Evolutionary conservation across 768 basidiomycete species (phyloP), one percentile per base, ranked within the genome.

Genomic region (Tricholoma matsutake): DNA sequence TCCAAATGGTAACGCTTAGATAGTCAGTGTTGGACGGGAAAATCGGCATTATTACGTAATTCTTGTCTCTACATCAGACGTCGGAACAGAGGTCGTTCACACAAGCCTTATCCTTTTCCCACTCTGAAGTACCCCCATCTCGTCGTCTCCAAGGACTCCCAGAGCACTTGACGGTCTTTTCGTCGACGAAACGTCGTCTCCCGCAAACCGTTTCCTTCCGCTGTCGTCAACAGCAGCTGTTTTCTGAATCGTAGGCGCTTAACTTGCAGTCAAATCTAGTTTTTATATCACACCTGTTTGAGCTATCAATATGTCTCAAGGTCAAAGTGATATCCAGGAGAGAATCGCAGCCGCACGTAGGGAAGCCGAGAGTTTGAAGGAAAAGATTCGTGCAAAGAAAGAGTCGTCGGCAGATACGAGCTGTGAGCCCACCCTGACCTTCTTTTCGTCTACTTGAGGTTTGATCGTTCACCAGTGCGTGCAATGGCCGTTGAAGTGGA

Each of bases 401-500:
- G 97, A 98, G 75, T 93, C 95, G 61, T 93, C 95, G 54, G 95
- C 93, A n/a, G 96, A 99, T 77, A 97, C 96, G 16, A 96, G 92
- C 71, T 79, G 96, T 99, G 72, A 78, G 95, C 88, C 31, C 29
- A 60, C 47, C 39, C 63, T 6, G 4, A 25, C 57, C 52, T 51
- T 41, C 57, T 35, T 54, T 54, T 56, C 56, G 29, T 31, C 32
- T 54, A 51, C 41, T 32, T 32, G 32, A 25, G 31, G 57, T 49
- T 65, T 69, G 52, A 34, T 49, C 58, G 52, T 25, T 41, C 57
- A 55, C 29, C 71, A 99, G 96, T 99, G 69, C 91, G 95, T 55
- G 94, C 94, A n/a, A 97, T 98, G 94, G 94, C 96, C 25, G 89
- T 90, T 43, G 97, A 99, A 72, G 92, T 98, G 43, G 95, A 97